A percentile compares a stretch with the other conserved stretches of the same genome.
Evolutionary conservation across 768 basidiomycete species (phyloP).

Genomic region (Lactarius trivialis): DNA sequence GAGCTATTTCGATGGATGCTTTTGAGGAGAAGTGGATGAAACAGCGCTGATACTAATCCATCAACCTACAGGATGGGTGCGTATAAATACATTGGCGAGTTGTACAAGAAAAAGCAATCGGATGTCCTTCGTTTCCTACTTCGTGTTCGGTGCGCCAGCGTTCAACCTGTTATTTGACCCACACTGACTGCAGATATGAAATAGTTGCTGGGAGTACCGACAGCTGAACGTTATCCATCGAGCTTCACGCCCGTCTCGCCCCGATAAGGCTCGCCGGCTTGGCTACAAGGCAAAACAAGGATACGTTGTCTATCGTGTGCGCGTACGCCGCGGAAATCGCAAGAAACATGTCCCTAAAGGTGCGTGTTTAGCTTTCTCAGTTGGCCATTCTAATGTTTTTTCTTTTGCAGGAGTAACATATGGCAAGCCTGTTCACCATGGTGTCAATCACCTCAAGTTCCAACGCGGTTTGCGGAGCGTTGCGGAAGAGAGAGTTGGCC

Average conservation of each 20-base stretch:
- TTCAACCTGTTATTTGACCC: not conserved
- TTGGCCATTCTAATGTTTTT: not conserved
- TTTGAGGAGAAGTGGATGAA: slow-evolving; percentile 10
- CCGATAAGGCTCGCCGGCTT: slow-evolving; percentile 97
- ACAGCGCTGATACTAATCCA: slow-evolving; percentile 22
- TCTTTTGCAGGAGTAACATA: slow-evolving; percentile 75
- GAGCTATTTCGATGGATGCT: slow-evolving; percentile 29
- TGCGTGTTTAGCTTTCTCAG: slow-evolving; percentile 30
- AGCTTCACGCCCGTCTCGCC: slow-evolving; percentile 94
- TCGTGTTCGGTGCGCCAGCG: slow-evolving; percentile 72
- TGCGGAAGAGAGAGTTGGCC: slow-evolving; percentile 97
- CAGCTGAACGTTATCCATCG: slow-evolving; percentile 98
- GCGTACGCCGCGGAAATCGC: slow-evolving; percentile 96
- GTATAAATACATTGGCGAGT: slow-evolving; percentile 94
- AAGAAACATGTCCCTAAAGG: slow-evolving; percentile 99
- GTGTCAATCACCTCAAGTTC: slow-evolving; percentile 98
- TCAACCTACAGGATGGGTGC: slow-evolving; percentile 71
- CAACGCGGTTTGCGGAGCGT: slow-evolving; percentile 89
- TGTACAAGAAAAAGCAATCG: slow-evolving; percentile 98
- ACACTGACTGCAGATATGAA: slow-evolving; percentile 12
- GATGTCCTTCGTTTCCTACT: slow-evolving; percentile 97
- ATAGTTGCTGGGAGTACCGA: slow-evolving; percentile 96
- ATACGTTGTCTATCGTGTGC: slow-evolving; percentile 94
- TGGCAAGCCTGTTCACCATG: slow-evolving; percentile 98
- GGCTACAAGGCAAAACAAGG: slow-evolving; percentile 99